phyloP scores from a whole-genome alignment of 2,329 filamentous ascomycete species.

The Diaporthe velutina region DNA sequence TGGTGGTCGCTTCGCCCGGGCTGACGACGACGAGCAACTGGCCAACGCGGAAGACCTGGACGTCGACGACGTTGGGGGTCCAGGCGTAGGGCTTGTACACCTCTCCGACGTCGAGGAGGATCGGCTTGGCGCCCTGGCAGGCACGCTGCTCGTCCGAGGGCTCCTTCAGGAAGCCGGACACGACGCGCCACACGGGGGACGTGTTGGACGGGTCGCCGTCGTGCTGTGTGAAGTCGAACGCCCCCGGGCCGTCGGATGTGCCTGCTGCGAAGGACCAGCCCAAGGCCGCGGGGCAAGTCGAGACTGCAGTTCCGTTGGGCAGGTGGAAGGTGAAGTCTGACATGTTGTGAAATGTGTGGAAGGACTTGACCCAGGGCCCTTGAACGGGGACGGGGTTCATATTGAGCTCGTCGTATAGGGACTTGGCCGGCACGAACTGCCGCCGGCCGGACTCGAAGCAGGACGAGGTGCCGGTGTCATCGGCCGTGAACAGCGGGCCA shows the following conservation, averaged over 20 bases:
- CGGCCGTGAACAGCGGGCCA: conserved; percentile 75
- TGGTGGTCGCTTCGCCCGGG: conserved; percentile 90
- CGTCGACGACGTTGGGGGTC: conserved; percentile 92
- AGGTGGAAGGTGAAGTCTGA: conserved; percentile 80
- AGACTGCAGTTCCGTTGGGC: conserved; percentile 77
- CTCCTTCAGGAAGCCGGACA: conserved; percentile 78
- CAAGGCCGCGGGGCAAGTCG: conserved; percentile 87
- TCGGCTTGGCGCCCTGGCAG: conserved; percentile 86
- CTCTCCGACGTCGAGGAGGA: conserved; percentile 90
- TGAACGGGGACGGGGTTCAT: conserved; percentile 62
- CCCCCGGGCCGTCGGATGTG: conserved; percentile 90
- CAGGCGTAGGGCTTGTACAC: conserved; percentile 84
- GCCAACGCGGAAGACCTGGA: conserved; percentile 87
- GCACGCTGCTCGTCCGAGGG: conserved; percentile 77
- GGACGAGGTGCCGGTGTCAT: conserved; percentile 79
- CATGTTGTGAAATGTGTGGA: conserved; percentile 90
- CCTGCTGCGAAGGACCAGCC: conserved; percentile 95
- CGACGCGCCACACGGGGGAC: conserved; percentile 81
- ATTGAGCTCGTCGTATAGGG: conserved; percentile 66
- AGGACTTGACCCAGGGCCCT: conserved; percentile 79
- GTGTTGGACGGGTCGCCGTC: conserved; percentile 76
- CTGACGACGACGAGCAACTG: conserved; percentile 87
- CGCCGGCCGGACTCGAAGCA: conserved; percentile 82
- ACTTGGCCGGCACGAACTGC: conserved; percentile 66
- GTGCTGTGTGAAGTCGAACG: conserved; percentile 94